phyloP scores from a whole-genome alignment of 1,284 basidiomycete species.

The Lignosus rhinocerotis region DNA sequence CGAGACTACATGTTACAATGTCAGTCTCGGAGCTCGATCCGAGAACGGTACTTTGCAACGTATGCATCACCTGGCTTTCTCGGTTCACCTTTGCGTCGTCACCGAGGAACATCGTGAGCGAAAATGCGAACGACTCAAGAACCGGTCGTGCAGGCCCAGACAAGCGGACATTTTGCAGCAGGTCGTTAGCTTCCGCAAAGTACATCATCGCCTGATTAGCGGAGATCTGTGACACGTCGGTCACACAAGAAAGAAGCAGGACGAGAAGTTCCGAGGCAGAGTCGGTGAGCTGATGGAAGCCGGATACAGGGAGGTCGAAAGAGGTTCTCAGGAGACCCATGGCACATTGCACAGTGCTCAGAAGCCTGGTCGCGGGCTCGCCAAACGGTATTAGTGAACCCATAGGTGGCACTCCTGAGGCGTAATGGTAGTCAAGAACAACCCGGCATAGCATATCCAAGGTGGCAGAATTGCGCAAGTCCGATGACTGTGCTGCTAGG shows the following conservation, averaged over 20 bases:
- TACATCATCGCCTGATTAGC: constrained; percentile 56
- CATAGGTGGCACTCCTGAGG: constrained; percentile 51
- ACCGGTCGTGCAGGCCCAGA: constrained; percentile 50
- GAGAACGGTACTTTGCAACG: constrained; percentile 52
- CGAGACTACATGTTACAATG: constrained; percentile 58
- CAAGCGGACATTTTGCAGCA: constrained; percentile 55
- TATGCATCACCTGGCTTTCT: constrained; percentile 70
- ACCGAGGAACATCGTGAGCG: constrained; percentile 58
- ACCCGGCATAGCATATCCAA: constrained; percentile 68
- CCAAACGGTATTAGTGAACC: constrained; percentile 52
- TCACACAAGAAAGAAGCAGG: constrained; percentile 57
- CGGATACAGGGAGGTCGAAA: constrained; percentile 55
- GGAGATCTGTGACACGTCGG: constrained; percentile 60
- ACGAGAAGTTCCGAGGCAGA: constrained; percentile 64
- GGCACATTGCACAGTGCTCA: constrained; percentile 61
- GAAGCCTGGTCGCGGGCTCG: constrained; percentile 46
- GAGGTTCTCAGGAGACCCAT: constrained; percentile 58
- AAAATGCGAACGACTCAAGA: constrained; percentile 60
- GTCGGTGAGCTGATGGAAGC: constrained; percentile 57
- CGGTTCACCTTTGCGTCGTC: constrained; percentile 67
- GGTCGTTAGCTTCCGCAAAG: constrained; percentile 53
- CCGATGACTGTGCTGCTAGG: constrained; percentile 40
- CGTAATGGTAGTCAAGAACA: constrained; percentile 61
- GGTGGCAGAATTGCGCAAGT: constrained; percentile 62
- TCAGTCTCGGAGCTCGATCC: constrained; percentile 63